Conservation (phyloP, 2,329 filamentous ascomycete species). For the Piedraia hortae region DNA sequence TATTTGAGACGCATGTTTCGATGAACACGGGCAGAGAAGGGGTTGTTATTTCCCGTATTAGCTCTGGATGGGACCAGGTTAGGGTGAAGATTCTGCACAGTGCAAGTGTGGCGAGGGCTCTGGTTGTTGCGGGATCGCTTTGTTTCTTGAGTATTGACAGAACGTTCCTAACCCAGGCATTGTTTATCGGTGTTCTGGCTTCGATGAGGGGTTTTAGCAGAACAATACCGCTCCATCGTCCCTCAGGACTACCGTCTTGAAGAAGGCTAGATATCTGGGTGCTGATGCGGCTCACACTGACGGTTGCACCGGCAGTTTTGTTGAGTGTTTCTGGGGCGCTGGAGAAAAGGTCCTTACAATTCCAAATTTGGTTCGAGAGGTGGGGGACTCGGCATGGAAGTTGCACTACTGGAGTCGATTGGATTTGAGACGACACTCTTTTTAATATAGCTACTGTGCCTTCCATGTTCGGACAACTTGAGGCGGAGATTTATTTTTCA, state of each 20-base stretch:
- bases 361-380: conserved; percentile 29
- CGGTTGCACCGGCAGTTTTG: conserved; percentile 33
- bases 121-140: conserved; percentile 46
- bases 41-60: conserved; percentile 68
- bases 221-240: conserved; percentile 49
- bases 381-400: conserved; percentile 46
- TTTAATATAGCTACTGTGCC: conserved; percentile 20
- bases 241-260: conserved; percentile 45
- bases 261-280: conserved; percentile 52
- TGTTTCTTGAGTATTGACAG: conserved; percentile 53
- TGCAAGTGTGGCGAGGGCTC: conserved; percentile 49
- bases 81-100: conserved; percentile 63
- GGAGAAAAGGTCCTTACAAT: conserved; percentile 33
- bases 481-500: too few species aligned
- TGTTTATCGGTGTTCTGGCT: conserved; percentile 40
- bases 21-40: conserved; percentile 52
- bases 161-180: conserved; percentile 52
- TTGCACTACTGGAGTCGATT: conserved; percentile 41
- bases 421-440: conserved; percentile 40
- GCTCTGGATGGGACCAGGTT: conserved; percentile 54
- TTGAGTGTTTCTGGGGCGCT: conserved; percentile 26
- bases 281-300: conserved; percentile 59
- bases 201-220: conserved; percentile 61
- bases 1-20: conserved; percentile 40
- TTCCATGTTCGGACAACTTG: not conserved